phyloP scores from a whole-genome alignment of 2,329 filamentous ascomycete genomes.

The Corynespora cassiicola region DNA sequence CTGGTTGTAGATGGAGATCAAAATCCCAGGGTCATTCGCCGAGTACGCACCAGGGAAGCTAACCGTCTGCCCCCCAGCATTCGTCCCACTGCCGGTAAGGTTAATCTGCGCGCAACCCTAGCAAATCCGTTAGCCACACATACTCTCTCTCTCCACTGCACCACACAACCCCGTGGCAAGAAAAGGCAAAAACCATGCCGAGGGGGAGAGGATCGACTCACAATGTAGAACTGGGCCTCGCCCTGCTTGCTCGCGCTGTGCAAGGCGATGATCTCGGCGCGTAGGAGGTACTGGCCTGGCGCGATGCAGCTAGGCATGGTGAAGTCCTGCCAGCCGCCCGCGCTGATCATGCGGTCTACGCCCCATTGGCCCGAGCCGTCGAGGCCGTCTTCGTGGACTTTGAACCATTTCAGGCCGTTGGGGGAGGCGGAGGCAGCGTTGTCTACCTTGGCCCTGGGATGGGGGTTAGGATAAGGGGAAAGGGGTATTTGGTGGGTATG shows the following conservation, averaged over 20 bases:
- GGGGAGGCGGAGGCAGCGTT: constrained; percentile 45
- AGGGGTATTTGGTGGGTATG: background rate
- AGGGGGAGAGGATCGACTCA: constrained; percentile 1
- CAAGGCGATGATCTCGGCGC: constrained; percentile 50
- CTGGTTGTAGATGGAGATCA: constrained; percentile 23
- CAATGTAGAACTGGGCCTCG: constrained; percentile 47
- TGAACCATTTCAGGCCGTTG: constrained; percentile 51
- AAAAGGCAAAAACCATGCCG: no score
- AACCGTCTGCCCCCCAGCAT: constrained; percentile 41
- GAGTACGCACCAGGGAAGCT: constrained; percentile 51
- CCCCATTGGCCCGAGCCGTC: constrained; percentile 52
- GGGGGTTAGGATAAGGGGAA: constrained; percentile 6
- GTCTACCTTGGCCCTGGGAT: constrained; percentile 46
- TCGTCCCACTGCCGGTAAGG: constrained; percentile 32
- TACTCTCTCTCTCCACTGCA: no score
- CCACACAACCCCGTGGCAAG: no score
- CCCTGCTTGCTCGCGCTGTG: constrained; percentile 37
- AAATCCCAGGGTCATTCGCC: constrained; percentile 35
- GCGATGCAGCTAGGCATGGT: constrained; percentile 31
- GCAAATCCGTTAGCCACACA: no score
- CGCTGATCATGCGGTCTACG: constrained; percentile 57
- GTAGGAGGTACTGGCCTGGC: constrained; percentile 45
- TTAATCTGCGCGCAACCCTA: constrained; percentile 48
- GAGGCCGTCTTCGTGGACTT: constrained; percentile 50
- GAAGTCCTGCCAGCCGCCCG: constrained; percentile 54